A percentile compares a stretch with the other conserved stretches of the same genome.
These are phyloP conservation scores for Sugiyamaella pinicola DNA, from an alignment of 1,139 yeast genomes.

Conservation along the genomic window DNA sequence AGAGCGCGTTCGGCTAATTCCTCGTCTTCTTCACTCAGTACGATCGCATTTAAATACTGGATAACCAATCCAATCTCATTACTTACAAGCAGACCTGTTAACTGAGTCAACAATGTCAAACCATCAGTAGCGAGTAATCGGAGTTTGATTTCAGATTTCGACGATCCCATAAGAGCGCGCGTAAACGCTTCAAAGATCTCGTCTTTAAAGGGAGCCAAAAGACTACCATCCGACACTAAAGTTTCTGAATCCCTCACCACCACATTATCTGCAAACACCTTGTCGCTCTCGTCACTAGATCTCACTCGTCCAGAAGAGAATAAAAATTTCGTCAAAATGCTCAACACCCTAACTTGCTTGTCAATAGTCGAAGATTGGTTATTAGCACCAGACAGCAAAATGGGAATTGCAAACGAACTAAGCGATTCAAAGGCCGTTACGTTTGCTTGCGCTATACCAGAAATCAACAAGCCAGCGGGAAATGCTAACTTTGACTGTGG, in stretches of 20 bases:
- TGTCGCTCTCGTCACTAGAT: not conserved
- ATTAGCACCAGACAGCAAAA: slow-evolving; percentile 40
- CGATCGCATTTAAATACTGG: slow-evolving; percentile 65
- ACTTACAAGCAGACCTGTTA: slow-evolving; percentile 47
- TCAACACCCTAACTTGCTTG: slow-evolving; percentile 62
- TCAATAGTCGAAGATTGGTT: slow-evolving; percentile 49
- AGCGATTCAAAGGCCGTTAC: slow-evolving; percentile 50
- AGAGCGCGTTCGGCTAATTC: slow-evolving; percentile 46
- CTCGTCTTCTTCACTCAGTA: slow-evolving; percentile 49
- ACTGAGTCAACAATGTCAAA: slow-evolving; percentile 47
- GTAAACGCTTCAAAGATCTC: slow-evolving; percentile 65
- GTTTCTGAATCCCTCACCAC: no score
- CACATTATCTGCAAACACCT: no score
- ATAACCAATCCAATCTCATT: slow-evolving; percentile 65
- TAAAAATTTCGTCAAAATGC: slow-evolving; percentile 52
- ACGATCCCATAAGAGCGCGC: slow-evolving; percentile 65
- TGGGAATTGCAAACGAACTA: slow-evolving; percentile 45
- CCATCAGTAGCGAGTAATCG: slow-evolving; percentile 68
- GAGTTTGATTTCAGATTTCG: slow-evolving; percentile 66
- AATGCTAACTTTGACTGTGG: slow-evolving; percentile 52
- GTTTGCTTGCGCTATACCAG: slow-evolving; percentile 56
- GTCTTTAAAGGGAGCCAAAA: slow-evolving; percentile 59
- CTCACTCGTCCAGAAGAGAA: slow-evolving; percentile 40
- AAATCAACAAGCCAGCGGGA: slow-evolving; percentile 44
- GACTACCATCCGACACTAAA: slow-evolving; percentile 33